Percentiles rank a stretch among this genome's conserved stretches.
These are phyloP conservation scores for Podila epicladia DNA, from an alignment of 192 early-diverging fungal genomes.

Conservation along the genomic window DNA sequence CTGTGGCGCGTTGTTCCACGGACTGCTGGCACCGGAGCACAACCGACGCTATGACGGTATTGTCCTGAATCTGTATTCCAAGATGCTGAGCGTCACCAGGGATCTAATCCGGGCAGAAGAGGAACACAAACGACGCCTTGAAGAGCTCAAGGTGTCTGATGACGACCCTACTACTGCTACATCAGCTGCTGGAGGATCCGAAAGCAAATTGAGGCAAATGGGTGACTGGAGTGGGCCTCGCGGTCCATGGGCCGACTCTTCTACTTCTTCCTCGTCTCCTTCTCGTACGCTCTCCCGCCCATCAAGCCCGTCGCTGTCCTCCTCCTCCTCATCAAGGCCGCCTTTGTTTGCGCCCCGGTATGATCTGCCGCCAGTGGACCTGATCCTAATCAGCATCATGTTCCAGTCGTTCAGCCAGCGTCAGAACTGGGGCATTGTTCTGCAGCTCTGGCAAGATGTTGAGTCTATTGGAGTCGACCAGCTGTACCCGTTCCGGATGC, in stretches of 20 bases:
- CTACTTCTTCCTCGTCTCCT: neutral
- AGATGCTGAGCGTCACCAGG: slow-evolving; percentile 26
- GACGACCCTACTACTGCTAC: neutral
- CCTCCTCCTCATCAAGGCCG: neutral
- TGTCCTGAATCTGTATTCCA: slow-evolving; percentile 29
- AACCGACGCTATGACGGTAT: slow-evolving; percentile 26
- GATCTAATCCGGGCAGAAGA: slow-evolving; percentile 14
- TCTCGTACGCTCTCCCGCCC: neutral
- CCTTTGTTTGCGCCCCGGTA: neutral
- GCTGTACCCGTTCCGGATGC: slow-evolving; percentile 30
- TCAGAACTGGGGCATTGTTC: slow-evolving; percentile 36
- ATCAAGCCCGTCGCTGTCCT: neutral
- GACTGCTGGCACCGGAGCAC: slow-evolving; percentile 32
- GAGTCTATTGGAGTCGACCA: slow-evolving; percentile 29
- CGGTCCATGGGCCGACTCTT: neutral
- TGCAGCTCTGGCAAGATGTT: slow-evolving; percentile 38
- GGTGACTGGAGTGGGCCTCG: neutral
- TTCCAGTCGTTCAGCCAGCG: slow-evolving; percentile 27
- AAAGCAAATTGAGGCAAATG: neutral
- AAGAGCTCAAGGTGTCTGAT: neutral
- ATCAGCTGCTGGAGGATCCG: too few relatives aligned
- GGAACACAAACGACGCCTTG: neutral
- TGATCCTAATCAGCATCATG: slow-evolving; percentile 18
- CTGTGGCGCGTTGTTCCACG: slow-evolving; percentile 33
- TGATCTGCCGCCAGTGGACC: slow-evolving; percentile 21